These are phyloP conservation scores for Rubia yunnanensis DNA, from an alignment of 257 asterid genomes.

Conservation along the genomic window DNA sequence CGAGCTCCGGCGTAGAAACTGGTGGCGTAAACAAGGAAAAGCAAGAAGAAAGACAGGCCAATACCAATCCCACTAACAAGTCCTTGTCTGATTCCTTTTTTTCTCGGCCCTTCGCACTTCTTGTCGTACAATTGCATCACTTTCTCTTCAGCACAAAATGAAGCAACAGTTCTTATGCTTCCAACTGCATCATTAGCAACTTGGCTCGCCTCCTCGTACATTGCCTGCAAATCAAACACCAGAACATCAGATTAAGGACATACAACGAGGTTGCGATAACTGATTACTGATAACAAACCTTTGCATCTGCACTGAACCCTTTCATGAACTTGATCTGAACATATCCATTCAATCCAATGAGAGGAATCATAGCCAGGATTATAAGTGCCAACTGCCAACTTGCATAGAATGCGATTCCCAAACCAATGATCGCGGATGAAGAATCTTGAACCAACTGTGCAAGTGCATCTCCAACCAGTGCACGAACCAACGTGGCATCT, in stretches of 20 bases:
- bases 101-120: constrained; percentile 72
- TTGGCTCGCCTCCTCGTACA: constrained; percentile 90
- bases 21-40: constrained; percentile 64
- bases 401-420: no score
- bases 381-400: no score
- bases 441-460: no score
- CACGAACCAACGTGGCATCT: no score
- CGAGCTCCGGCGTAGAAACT: constrained; percentile 91
- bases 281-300: no score
- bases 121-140: constrained; percentile 56
- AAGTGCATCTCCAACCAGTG: no score
- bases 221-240: constrained; percentile 30
- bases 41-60: constrained; percentile 51
- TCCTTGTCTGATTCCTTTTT: constrained; percentile 62
- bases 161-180: constrained; percentile 78
- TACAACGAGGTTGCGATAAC: no score
- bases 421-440: no score
- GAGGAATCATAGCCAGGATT: no score
- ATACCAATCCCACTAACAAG: constrained; percentile 63
- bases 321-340: no score
- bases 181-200: constrained; percentile 86
- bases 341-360: no score
- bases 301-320: no score
- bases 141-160: constrained; percentile 84
- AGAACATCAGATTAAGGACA: neutral